Evolutionary conservation across 345 rosid species (phyloP).

Genomic region (Salix viminalis): DNA sequence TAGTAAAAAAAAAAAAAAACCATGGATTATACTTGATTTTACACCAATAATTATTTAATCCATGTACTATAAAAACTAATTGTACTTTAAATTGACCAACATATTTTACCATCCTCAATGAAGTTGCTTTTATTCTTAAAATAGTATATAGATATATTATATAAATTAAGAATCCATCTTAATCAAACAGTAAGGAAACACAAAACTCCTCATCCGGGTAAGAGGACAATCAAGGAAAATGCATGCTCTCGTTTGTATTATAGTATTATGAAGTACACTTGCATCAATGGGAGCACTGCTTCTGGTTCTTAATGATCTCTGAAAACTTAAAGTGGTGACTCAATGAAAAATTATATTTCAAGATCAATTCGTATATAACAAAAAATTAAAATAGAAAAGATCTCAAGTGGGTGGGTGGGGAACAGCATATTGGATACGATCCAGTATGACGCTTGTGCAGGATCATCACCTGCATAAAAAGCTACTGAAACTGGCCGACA

Average conservation of each 20-base stretch:
- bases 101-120: too few species aligned
- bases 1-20: too few species aligned
- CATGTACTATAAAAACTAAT: too few species aligned
- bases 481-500: constrained; percentile 20
- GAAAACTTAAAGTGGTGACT: neutral
- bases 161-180: too few species aligned
- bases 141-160: too few species aligned
- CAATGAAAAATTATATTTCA: neutral
- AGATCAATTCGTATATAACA: neutral
- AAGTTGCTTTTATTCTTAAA: too few species aligned
- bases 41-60: too few species aligned
- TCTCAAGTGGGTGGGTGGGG: neutral
- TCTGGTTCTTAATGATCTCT: neutral
- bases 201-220: neutral
- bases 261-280: too few species aligned
- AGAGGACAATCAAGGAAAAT: neutral
- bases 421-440: neutral
- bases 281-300: neutral
- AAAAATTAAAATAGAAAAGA: neutral
- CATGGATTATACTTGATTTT: too few species aligned
- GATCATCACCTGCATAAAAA: neutral
- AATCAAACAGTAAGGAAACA: too few species aligned
- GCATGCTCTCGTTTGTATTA: neutral
- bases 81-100: too few species aligned
- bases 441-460: neutral